Conservation (phyloP, 1,139 yeast genomes). For the Arxiozyma slooffiae region DNA sequence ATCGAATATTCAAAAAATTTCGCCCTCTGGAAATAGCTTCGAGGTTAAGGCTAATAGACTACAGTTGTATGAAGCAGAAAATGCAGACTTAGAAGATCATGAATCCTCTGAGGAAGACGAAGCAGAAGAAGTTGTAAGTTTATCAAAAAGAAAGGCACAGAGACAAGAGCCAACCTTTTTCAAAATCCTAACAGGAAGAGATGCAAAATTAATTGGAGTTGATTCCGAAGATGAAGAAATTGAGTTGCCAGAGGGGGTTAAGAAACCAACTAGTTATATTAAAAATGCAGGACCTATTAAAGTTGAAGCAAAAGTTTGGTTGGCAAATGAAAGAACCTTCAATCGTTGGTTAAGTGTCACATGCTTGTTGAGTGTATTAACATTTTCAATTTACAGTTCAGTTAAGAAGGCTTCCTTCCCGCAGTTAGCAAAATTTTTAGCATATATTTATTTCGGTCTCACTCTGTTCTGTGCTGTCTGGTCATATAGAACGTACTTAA, state of each 20-base stretch:
- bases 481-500: slow-evolving; percentile 75
- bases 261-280: slow-evolving; percentile 65
- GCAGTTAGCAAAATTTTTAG: slow-evolving; percentile 49
- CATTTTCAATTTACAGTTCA: slow-evolving; percentile 77
- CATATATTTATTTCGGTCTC: slow-evolving; percentile 69
- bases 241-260: slow-evolving; percentile 79
- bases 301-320: slow-evolving; percentile 96
- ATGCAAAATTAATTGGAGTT: slow-evolving; percentile 40
- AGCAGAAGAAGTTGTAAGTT: slow-evolving; percentile 6
- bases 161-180: slow-evolving; percentile 22
- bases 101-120: slow-evolving; percentile 37
- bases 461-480: slow-evolving; percentile 78
- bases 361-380: slow-evolving; percentile 74
- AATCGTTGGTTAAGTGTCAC: slow-evolving; percentile 92
- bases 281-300: slow-evolving; percentile 87
- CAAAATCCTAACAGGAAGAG: slow-evolving; percentile 26
- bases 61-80: background rate
- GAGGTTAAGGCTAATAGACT: background rate
- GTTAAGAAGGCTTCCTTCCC: slow-evolving; percentile 54
- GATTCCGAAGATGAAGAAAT: slow-evolving; percentile 89
- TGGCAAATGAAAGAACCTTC: slow-evolving; percentile 95
- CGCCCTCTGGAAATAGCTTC: background rate
- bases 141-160: slow-evolving; percentile 7
- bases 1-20: slow-evolving; percentile 13
- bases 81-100: slow-evolving; percentile 37